Conservation (phyloP, 306 rosid genomes). For the Fragaria iinumae region DNA sequence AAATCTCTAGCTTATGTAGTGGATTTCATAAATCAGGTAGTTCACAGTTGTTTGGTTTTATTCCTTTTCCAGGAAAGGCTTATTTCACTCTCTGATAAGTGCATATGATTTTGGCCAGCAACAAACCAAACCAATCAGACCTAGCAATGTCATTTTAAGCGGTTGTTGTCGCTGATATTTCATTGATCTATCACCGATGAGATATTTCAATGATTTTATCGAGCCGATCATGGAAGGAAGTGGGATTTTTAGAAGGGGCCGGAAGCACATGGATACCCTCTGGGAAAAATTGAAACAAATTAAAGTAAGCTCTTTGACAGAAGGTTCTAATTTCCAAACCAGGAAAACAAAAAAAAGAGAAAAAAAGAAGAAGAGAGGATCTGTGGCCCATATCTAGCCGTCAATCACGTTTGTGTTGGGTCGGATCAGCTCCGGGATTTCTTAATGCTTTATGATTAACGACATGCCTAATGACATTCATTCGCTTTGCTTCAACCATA, state of each 20-base stretch:
- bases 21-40: background rate
- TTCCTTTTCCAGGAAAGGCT: background rate
- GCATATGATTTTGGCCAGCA: background rate
- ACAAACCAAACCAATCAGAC: background rate
- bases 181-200: too few species aligned
- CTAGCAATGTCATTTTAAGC: background rate
- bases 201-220: too few species aligned
- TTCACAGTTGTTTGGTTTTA: background rate
- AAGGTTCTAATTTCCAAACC: background rate
- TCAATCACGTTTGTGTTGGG: slow-evolving; percentile 51
- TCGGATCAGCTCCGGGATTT: slow-evolving; percentile 11
- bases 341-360: background rate
- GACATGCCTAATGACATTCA: slow-evolving; percentile 14
- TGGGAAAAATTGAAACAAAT: background rate
- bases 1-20: background rate
- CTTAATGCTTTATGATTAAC: slow-evolving; percentile 10
- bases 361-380: background rate
- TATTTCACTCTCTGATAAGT: background rate
- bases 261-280: slow-evolving; percentile 14
- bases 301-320: background rate
- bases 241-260: background rate
- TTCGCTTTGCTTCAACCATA: slow-evolving; percentile 27
- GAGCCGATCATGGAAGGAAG: background rate
- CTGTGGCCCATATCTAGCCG: slow-evolving; percentile 54
- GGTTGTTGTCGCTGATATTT: background rate